Evolutionary conservation across 225 moss, liverwort and hornwort species (phyloP).

Genomic region (Sphagnum tenellum): DNA sequence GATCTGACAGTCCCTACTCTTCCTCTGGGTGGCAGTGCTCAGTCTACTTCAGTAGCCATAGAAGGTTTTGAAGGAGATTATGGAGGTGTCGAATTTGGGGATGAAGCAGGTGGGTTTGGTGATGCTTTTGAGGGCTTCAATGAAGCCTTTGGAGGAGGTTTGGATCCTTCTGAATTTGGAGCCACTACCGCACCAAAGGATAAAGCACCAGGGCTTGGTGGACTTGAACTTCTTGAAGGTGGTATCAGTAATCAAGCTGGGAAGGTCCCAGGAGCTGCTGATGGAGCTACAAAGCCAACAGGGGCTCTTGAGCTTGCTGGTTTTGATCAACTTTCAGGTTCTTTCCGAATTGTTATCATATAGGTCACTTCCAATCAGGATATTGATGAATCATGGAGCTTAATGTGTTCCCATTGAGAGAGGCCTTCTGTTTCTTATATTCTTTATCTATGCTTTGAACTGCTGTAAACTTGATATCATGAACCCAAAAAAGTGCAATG

Average conservation of each 20-base stretch:
- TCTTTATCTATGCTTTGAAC: no score
- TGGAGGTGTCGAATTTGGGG: constrained; percentile 89
- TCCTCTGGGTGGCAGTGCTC: constrained; percentile 52
- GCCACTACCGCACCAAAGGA: constrained; percentile 56
- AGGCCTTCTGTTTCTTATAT: no score
- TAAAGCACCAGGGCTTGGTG: constrained; percentile 66
- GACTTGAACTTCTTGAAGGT: constrained; percentile 77
- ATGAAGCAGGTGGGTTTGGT: constrained; percentile 94
- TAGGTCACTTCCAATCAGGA: no score
- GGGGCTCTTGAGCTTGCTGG: constrained; percentile 41
- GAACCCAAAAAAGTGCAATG: no score
- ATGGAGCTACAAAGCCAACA: constrained; percentile 15
- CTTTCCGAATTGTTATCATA: no score
- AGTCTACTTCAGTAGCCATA: constrained; percentile 53
- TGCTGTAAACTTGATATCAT: no score
- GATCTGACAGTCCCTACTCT: constrained; percentile 77
- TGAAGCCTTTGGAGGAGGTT: constrained; percentile 96
- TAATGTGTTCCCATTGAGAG: no score
- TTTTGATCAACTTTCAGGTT: constrained; percentile 45
- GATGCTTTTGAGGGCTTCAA: constrained; percentile 95
- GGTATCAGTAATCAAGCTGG: constrained; percentile 32
- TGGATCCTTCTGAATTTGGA: constrained; percentile 94
- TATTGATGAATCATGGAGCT: no score
- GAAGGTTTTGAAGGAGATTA: constrained; percentile 99
- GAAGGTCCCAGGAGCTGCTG: constrained; percentile 12